Percentiles rank a stretch among this genome's conserved stretches.
Conservation (phyloP, 352 stramenopile species). For the Phytophthora hybrid region DNA sequence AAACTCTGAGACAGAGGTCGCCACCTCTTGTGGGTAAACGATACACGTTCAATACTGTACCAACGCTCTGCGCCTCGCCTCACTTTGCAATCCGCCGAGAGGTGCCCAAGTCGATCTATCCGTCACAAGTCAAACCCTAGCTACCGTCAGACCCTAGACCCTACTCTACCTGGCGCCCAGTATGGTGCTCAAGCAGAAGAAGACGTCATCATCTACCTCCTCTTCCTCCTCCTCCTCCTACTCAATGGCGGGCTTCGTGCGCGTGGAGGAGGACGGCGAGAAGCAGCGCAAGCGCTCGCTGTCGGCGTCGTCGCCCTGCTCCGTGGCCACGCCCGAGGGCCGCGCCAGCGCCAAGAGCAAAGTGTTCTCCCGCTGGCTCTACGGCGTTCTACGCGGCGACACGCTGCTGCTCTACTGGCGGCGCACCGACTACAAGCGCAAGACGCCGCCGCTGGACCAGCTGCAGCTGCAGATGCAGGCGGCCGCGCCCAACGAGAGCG, state of each 20-base stretch:
- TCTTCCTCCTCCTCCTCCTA: background rate
- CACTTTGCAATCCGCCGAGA: conserved; percentile 28
- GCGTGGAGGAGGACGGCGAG: conserved; percentile 58
- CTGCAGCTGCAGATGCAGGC: conserved; percentile 54
- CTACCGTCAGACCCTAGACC: background rate
- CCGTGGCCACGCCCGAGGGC: conserved; percentile 35
- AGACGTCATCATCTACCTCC: background rate
- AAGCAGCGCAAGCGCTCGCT: conserved; percentile 45
- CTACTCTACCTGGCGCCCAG: background rate
- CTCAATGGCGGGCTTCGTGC: conserved; percentile 58
- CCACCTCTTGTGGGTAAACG: conserved; percentile 9
- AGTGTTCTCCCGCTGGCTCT: conserved; percentile 68
- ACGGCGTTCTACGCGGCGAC: conserved; percentile 55
- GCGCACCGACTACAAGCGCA: conserved; percentile 66
- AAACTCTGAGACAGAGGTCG: conserved; percentile 29
- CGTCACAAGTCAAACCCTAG: background rate
- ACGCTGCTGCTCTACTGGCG: conserved; percentile 62
- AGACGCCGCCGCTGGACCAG: conserved; percentile 51
- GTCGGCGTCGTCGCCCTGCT: conserved; percentile 31
- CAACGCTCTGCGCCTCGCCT: background rate
- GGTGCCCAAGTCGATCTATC: background rate
- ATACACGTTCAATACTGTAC: conserved; percentile 8
- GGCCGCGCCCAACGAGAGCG: conserved; percentile 53
- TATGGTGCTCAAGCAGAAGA: conserved; percentile 27
- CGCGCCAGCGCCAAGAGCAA: conserved; percentile 44